phyloP scores from a whole-genome alignment of 345 rosid genomes.

The Psidium friedrichsthalianum region DNA sequence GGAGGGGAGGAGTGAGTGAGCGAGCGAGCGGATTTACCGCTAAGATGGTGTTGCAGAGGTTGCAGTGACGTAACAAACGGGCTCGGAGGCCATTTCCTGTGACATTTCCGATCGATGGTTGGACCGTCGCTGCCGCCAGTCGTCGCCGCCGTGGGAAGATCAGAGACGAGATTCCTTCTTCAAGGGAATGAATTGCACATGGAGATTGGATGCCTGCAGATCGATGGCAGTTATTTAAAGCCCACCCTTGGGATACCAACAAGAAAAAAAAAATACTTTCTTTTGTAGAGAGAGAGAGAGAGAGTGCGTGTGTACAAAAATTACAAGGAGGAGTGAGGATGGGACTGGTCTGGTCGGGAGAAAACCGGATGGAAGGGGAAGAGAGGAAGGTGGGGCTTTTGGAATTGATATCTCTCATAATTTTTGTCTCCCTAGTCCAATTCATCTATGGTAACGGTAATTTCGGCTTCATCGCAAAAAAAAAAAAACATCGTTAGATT shows the following conservation, averaged over 20 bases:
- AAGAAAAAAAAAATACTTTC: neutral
- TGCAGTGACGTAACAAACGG: conserved; percentile 97
- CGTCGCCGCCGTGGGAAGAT: neutral
- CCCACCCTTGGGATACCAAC: neutral
- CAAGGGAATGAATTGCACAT: neutral
- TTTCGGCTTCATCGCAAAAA: fast-evolving
- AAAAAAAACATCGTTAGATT: neutral
- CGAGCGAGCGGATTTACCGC: conserved; percentile 40
- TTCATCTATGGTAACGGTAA: neutral
- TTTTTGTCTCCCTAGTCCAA: neutral
- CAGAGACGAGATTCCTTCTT: neutral
- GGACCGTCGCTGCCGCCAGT: neutral
- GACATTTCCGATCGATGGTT: conserved; percentile 30
- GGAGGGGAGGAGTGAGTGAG: too few relatives aligned
- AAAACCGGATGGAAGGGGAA: conserved; percentile 6
- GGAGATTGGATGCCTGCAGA: neutral
- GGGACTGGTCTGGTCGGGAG: conserved; percentile 34
- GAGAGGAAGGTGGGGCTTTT: neutral
- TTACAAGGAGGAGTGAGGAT: conserved; percentile 9
- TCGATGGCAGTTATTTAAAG: conserved; percentile 2
- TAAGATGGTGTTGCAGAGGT: conserved; percentile 92
- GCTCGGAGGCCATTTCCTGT: conserved; percentile 57
- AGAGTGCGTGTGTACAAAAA: conserved; percentile 21
- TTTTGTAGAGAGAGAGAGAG: conserved; percentile 4
- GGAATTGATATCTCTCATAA: neutral